These are phyloP conservation scores for Dictyostelium capitatum DNA, from an alignment of 78 protist genomes.

Conservation along the genomic window DNA sequence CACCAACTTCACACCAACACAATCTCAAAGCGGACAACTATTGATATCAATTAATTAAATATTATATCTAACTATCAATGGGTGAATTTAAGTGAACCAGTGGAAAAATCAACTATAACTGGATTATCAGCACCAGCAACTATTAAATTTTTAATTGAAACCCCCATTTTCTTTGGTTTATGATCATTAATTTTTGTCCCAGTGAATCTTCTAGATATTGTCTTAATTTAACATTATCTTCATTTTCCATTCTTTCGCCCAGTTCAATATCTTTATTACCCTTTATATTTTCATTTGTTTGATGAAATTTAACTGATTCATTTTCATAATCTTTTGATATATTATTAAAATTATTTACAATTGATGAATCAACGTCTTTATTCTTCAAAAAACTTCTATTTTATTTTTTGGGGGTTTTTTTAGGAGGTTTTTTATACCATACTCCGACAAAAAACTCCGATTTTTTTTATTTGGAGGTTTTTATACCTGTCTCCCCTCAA, in stretches of 20 bases:
- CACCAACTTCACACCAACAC: too few species aligned
- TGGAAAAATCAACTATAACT: slow-evolving; percentile 30
- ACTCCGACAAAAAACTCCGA: too few species aligned
- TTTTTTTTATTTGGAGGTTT: too few species aligned
- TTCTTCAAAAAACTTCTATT: too few species aligned
- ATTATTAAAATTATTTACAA: background rate
- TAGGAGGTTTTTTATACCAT: too few species aligned
- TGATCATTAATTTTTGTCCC: slow-evolving; percentile 3
- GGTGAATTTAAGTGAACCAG: too few species aligned
- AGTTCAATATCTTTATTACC: slow-evolving; percentile 2
- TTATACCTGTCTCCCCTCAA: too few species aligned
- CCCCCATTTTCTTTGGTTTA: slow-evolving; percentile 69
- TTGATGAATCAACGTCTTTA: background rate
- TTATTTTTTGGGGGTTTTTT: too few species aligned
- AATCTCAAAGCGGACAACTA: too few species aligned
- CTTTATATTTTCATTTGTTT: too few species aligned
- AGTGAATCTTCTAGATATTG: slow-evolving; percentile 71
- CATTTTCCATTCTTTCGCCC: slow-evolving; percentile 18
- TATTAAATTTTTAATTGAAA: slow-evolving; percentile 53
- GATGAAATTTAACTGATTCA: background rate
- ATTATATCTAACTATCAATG: too few species aligned
- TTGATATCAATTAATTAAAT: too few species aligned
- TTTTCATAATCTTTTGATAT: background rate
- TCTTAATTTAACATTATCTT: slow-evolving; percentile 60
- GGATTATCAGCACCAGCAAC: slow-evolving; percentile 70